Percentiles rank a stretch among this genome's conserved stretches.
phyloP scores from a whole-genome alignment of 2,329 filamentous ascomycete genomes.

The Pseudopithomyces chartarum region DNA sequence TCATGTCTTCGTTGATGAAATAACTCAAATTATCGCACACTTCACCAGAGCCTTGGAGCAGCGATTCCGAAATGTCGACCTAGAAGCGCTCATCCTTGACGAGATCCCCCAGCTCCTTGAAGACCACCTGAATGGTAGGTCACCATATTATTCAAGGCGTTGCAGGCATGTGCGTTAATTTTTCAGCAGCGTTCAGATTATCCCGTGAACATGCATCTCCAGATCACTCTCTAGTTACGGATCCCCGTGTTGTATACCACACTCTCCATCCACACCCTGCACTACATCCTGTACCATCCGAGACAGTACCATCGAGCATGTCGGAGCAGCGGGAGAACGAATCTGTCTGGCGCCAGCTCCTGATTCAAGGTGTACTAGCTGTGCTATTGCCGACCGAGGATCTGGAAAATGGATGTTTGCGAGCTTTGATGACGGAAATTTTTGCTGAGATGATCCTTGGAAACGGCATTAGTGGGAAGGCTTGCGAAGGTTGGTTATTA shows the following conservation, averaged over 20 bases:
- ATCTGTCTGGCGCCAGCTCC: conserved; percentile 79
- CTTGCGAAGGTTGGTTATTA: conserved; percentile 85
- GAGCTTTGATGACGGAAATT: conserved; percentile 82
- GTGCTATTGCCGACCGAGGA: conserved; percentile 91
- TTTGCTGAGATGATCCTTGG: conserved; percentile 89
- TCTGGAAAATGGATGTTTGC: conserved; percentile 83
- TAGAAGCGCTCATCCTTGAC: conserved; percentile 82
- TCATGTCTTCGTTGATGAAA: conserved; percentile 82
- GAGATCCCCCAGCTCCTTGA: conserved; percentile 84
- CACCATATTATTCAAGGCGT: conserved; percentile 27
- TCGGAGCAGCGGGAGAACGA: conserved; percentile 76
- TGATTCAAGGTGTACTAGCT: conserved; percentile 82
- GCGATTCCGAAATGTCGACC: conserved; percentile 78
- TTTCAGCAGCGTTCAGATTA: conserved; percentile 69
- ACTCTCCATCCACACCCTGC: conserved; percentile 80
- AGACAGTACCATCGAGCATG: conserved; percentile 56
- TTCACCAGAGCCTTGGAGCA: conserved; percentile 88
- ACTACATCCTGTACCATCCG: conserved; percentile 74
- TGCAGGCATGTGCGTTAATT: conserved; percentile 31
- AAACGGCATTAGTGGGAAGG: conserved; percentile 77
- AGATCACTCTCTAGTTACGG: conserved; percentile 63
- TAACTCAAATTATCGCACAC: conserved; percentile 89
- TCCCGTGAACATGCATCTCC: conserved; percentile 63
- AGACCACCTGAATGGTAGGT: conserved; percentile 76
- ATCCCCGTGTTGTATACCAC: conserved; percentile 78